These are phyloP conservation scores for Penicillium rolfsii DNA, from an alignment of 2,329 filamentous ascomycete species.

Conservation along the genomic window DNA sequence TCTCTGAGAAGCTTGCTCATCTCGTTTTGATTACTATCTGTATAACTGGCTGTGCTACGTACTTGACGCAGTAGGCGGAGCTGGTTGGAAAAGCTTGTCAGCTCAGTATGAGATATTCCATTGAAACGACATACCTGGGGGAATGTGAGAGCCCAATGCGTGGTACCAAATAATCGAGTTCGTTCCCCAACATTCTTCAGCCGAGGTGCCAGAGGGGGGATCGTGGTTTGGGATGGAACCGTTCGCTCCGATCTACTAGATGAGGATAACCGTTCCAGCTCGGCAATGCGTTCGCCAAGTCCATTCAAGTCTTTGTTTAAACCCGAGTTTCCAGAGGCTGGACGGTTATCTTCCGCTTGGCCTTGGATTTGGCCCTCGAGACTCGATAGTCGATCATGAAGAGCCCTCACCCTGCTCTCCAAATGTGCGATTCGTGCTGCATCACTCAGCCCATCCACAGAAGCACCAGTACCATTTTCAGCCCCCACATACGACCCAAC, in stretches of 20 bases:
- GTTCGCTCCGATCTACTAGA: not conserved
- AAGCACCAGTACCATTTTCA: not conserved
- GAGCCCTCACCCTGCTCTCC: slow-evolving; percentile 15
- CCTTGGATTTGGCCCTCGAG: slow-evolving; percentile 10
- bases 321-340: not conserved
- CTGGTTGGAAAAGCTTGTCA: slow-evolving; percentile 8
- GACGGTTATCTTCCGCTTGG: not conserved
- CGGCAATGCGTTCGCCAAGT: slow-evolving; percentile 3
- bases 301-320: not conserved
- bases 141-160: slow-evolving; percentile 22
- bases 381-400: slow-evolving; percentile 16
- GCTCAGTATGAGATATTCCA: not conserved
- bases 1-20: slow-evolving; percentile 21
- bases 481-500: not conserved
- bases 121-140: slow-evolving; percentile 15
- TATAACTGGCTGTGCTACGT: slow-evolving; percentile 12
- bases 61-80: slow-evolving; percentile 20
- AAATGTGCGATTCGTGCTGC: slow-evolving; percentile 18
- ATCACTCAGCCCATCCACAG: slow-evolving; percentile 3
- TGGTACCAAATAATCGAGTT: slow-evolving; percentile 22
- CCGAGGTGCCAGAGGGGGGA: slow-evolving; percentile 17
- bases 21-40: slow-evolving; percentile 18
- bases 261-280: not conserved
- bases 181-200: slow-evolving; percentile 12
- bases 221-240: slow-evolving; percentile 13